Evolutionary conservation across 805 yeast genomes (phyloP).

Genomic region (Ogataea ganodermae): DNA sequence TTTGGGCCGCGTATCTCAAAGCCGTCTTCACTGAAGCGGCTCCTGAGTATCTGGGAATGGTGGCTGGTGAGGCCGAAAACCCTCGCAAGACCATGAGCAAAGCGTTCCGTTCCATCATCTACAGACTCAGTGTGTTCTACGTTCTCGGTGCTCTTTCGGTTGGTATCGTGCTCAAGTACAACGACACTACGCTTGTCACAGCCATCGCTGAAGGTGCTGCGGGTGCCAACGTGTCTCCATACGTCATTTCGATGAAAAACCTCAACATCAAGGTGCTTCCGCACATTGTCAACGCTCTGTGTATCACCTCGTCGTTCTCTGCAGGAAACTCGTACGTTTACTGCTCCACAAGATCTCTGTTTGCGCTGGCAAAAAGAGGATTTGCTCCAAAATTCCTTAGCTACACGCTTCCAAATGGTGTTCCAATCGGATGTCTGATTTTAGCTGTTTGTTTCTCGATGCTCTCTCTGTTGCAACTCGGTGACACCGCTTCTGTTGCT

Average conservation of each 20-base stretch:
- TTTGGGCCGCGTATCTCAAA: slow-evolving; percentile 63
- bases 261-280: slow-evolving; percentile 69
- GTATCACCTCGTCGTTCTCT: slow-evolving; percentile 73
- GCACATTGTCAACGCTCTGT: slow-evolving; percentile 74
- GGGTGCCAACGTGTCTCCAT: slow-evolving; percentile 81
- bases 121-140: slow-evolving; percentile 66
- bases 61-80: slow-evolving; percentile 76
- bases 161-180: slow-evolving; percentile 72
- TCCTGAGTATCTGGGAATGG: slow-evolving; percentile 82
- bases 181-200: slow-evolving; percentile 58
- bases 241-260: slow-evolving; percentile 78
- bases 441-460: slow-evolving; percentile 35
- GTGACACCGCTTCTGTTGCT: slow-evolving; percentile 30
- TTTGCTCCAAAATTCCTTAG: slow-evolving; percentile 71
- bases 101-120: slow-evolving; percentile 76
- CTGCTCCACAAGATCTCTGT: slow-evolving; percentile 67
- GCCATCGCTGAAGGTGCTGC: slow-evolving; percentile 65
- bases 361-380: slow-evolving; percentile 70
- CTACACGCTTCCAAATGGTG: slow-evolving; percentile 62
- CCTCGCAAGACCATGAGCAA: slow-evolving; percentile 66
- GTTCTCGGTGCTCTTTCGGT: slow-evolving; percentile 75
- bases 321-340: slow-evolving; percentile 83
- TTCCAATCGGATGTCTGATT: slow-evolving; percentile 42
- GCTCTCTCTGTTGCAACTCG: slow-evolving; percentile 39
- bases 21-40: slow-evolving; percentile 80